These are phyloP conservation scores for Amanita brunnescens DNA, from an alignment of 768 basidiomycete species.

Conservation along the genomic window DNA sequence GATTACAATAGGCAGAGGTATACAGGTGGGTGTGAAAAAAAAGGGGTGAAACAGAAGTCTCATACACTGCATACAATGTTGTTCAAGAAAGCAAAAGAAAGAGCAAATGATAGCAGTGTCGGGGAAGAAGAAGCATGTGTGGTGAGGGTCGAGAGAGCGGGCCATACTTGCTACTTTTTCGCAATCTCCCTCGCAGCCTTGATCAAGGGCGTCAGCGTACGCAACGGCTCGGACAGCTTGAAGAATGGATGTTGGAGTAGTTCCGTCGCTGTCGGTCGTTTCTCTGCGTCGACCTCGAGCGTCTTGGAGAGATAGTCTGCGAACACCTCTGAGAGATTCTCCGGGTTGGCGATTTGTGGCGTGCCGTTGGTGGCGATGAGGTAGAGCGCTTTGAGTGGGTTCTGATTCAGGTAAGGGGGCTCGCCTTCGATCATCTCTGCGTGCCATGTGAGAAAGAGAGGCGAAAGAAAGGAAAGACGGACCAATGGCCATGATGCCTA, in stretches of 20 bases:
- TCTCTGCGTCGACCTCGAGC: constrained; percentile 92
- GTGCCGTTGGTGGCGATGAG: constrained; percentile 98
- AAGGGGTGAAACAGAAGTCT: too few relatives aligned
- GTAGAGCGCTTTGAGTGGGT: constrained; percentile 93
- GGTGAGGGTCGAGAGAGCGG: neutral
- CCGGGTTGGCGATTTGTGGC: constrained; percentile 89
- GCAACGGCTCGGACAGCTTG: constrained; percentile 76
- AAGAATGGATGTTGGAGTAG: constrained; percentile 87
- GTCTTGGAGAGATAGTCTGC: constrained; percentile 83
- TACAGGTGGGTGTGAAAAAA: too few relatives aligned
- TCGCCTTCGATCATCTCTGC: constrained; percentile 98
- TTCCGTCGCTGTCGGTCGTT: constrained; percentile 78
- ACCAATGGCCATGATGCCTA: constrained; percentile 97
- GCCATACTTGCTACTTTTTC: constrained; percentile 29
- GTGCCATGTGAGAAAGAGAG: neutral
- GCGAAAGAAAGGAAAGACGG: constrained; percentile 5
- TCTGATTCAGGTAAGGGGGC: constrained; percentile 93
- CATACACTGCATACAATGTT: too few relatives aligned
- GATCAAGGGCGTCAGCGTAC: constrained; percentile 82
- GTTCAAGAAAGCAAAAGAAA: constrained; percentile 2
- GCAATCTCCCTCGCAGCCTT: constrained; percentile 87
- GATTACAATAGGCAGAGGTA: too few relatives aligned
- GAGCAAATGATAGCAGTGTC: neutral
- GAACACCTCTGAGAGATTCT: constrained; percentile 64
- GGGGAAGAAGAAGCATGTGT: neutral